phyloP scores from a whole-genome alignment of 345 rosid species.

The Pugionium cornutum region DNA sequence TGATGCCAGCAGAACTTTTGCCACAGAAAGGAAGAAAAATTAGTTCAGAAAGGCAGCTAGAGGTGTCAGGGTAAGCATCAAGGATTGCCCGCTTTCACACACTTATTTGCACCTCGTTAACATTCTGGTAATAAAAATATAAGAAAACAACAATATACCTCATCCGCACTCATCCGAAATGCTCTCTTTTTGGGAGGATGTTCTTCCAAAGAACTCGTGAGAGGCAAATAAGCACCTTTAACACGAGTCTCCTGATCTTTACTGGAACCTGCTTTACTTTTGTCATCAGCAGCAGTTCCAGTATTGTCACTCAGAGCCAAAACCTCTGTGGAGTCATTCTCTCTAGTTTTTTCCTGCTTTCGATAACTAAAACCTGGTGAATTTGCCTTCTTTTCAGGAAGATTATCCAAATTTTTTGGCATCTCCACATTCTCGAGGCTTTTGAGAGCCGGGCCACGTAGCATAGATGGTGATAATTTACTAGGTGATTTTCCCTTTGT shows the following conservation, averaged over 20 bases:
- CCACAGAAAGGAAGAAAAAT: not conserved
- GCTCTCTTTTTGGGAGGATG: slow-evolving; percentile 46
- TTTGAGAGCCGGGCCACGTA: slow-evolving; percentile 73
- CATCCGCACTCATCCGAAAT: slow-evolving; percentile 84
- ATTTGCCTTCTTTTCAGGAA: slow-evolving; percentile 43
- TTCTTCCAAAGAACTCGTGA: slow-evolving; percentile 38
- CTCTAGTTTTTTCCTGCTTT: slow-evolving; percentile 47
- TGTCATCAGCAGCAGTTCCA: slow-evolving; percentile 40
- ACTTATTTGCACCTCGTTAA: slow-evolving; percentile 9
- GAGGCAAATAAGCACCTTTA: slow-evolving; percentile 40
- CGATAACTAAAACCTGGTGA: slow-evolving; percentile 40
- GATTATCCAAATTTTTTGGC: slow-evolving; percentile 49
- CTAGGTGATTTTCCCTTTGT: slow-evolving; percentile 70
- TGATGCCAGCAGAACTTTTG: not conserved
- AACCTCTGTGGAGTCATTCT: slow-evolving; percentile 41
- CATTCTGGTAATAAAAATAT: slow-evolving; percentile 2
- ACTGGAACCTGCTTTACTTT: slow-evolving; percentile 31
- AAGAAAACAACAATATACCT: slow-evolving; percentile 47
- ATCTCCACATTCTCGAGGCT: slow-evolving; percentile 71
- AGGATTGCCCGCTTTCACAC: not conserved
- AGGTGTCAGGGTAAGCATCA: not conserved
- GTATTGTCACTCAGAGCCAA: slow-evolving; percentile 38
- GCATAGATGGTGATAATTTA: slow-evolving; percentile 74
- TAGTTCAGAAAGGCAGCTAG: not conserved
- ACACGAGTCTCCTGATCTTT: slow-evolving; percentile 39